Conservation (phyloP, 1,139 yeast species). For the Saccharomyces hybrid region DNA sequence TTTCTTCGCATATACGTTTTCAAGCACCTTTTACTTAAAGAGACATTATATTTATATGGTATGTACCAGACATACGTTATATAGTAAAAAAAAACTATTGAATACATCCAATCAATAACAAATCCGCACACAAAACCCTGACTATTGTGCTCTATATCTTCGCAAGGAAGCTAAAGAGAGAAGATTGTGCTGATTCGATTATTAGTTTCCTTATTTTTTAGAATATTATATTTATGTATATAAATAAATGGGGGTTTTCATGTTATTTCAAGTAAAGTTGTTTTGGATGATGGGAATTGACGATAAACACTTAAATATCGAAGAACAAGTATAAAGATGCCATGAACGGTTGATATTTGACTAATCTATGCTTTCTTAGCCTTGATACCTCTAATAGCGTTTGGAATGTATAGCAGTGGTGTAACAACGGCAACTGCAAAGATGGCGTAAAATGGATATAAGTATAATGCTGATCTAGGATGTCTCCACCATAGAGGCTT, state of each 20-base stretch:
- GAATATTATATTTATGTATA: neutral
- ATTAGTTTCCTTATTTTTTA: neutral
- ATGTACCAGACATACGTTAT: neutral
- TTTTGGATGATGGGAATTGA: neutral
- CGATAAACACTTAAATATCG: neutral
- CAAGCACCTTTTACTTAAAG: neutral
- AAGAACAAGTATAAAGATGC: neutral
- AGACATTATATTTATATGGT: neutral
- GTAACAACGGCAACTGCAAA: constrained; percentile 66
- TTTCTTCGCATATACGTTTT: neutral
- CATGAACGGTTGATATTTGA: neutral
- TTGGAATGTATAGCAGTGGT: constrained; percentile 69
- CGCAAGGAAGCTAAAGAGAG: neutral
- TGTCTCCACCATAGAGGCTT: constrained; percentile 74
- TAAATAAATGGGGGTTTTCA: neutral
- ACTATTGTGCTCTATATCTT: neutral
- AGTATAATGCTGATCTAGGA: constrained; percentile 70
- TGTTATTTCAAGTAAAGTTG: neutral
- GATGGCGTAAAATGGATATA: constrained; percentile 86
- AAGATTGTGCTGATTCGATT: neutral
- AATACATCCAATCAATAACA: neutral
- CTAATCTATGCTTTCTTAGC: constrained; percentile 32
- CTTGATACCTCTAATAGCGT: constrained; percentile 70
- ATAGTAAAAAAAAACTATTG: neutral
- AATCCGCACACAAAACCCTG: no score